Evolutionary conservation across 2,329 filamentous ascomycete genomes (phyloP).

Genomic region (Didymella lethalis): DNA sequence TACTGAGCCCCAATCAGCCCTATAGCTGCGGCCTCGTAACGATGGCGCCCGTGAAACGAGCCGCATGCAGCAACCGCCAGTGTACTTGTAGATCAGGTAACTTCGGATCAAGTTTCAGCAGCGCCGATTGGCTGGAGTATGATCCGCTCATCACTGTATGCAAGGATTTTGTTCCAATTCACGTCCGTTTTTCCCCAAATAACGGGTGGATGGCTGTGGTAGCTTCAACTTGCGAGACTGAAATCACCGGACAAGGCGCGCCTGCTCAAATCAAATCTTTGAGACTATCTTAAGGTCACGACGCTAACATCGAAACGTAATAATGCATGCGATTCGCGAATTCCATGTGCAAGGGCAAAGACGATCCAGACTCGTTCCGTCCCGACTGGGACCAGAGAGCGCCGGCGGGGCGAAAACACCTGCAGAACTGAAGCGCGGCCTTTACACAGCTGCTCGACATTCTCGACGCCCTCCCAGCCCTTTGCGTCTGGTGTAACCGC

Average conservation of each 20-base stretch:
- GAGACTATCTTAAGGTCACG: background rate
- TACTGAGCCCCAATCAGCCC: background rate
- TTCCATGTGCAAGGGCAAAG: slow-evolving; percentile 9
- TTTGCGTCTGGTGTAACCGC: background rate
- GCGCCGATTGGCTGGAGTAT: no score
- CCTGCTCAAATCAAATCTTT: background rate
- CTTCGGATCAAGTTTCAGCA: no score
- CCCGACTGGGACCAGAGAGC: background rate
- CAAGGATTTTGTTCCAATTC: background rate
- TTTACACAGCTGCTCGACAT: slow-evolving; percentile 8
- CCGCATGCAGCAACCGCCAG: background rate
- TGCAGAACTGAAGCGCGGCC: slow-evolving; percentile 4
- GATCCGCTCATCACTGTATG: no score
- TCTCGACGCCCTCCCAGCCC: background rate
- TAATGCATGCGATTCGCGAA: background rate
- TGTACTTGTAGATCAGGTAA: background rate
- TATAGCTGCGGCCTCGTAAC: no score
- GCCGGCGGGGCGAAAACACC: slow-evolving; percentile 11
- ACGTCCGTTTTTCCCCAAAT: background rate
- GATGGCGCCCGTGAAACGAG: background rate
- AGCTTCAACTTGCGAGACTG: background rate
- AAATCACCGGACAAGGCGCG: slow-evolving; percentile 1
- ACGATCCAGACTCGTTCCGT: slow-evolving; percentile 15
- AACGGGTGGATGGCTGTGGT: background rate
- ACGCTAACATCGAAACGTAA: slow-evolving; percentile 4